These are phyloP conservation scores for Fusarium citri DNA, from an alignment of 2,329 filamentous ascomycete genomes.

Conservation along the genomic window DNA sequence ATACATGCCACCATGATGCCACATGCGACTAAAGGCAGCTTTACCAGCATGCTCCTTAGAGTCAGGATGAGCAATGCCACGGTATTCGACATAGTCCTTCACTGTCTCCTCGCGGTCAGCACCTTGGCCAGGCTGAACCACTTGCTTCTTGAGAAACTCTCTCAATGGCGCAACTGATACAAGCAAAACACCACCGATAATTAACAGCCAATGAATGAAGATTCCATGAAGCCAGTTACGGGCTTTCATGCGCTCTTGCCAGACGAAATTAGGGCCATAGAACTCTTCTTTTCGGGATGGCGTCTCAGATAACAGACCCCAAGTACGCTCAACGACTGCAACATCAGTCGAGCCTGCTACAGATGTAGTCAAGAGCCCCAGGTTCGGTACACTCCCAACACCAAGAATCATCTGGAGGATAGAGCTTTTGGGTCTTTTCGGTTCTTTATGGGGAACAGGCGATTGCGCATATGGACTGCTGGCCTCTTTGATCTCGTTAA, in stretches of 20 bases:
- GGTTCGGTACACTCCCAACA: slow-evolving; percentile 59
- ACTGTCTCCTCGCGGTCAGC: slow-evolving; percentile 63
- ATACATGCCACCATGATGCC: slow-evolving; percentile 73
- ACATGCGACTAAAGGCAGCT: slow-evolving; percentile 66
- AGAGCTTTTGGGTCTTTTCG: slow-evolving; percentile 44
- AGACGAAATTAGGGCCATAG: slow-evolving; percentile 73
- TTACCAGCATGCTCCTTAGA: slow-evolving; percentile 54
- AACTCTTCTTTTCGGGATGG: slow-evolving; percentile 58
- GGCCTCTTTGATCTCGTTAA: slow-evolving; percentile 60
- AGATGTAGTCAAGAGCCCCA: slow-evolving; percentile 68
- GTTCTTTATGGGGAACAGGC: slow-evolving; percentile 61
- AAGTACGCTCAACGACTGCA: slow-evolving; percentile 69
- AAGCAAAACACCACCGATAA: slow-evolving; percentile 58
- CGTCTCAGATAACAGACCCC: slow-evolving; percentile 67
- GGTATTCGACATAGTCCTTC: slow-evolving; percentile 72
- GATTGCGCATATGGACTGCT: slow-evolving; percentile 67
- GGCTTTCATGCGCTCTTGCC: slow-evolving; percentile 64
- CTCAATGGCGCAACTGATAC: slow-evolving; percentile 60
- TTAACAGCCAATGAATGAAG: slow-evolving; percentile 61
- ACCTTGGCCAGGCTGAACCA: slow-evolving; percentile 68
- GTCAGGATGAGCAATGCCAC: slow-evolving; percentile 73
- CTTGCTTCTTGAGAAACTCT: slow-evolving; percentile 55
- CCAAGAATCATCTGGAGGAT: slow-evolving; percentile 63
- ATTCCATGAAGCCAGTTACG: slow-evolving; percentile 64
- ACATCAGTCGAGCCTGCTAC: slow-evolving; percentile 62